Base-by-base conservation (phyloP, 148 eudicot species). In the Rhododendron ferrugineum region DNA sequence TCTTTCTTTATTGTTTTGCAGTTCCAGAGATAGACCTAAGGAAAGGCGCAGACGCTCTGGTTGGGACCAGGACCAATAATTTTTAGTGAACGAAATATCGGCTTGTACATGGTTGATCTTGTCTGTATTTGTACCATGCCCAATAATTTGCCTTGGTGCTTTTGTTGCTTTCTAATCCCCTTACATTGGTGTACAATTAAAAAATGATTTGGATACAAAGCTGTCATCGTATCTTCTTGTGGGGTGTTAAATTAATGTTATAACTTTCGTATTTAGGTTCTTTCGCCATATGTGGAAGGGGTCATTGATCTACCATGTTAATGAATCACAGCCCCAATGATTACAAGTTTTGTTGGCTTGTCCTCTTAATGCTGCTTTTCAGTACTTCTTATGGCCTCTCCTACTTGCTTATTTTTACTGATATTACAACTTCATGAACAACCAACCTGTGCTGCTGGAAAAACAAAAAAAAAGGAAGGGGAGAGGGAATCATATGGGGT, bases 11-110 rank as follows among this genome's bases (percentile, higher is more conserved):
- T 42, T 80, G 74, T 79, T 50, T 36, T 87, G 89, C 92, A 91
- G 95, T 72, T 87, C 92, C 28, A 90, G 91, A 85, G 97, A 95
- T 46, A 89, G 92, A 83, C 83, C 92, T 4, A 93, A 96, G 89
- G 99, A 96, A 88, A 94, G 99, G 85, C 89, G 95, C 78, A 93
- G 99, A 66, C 95, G 91, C 37, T 94, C 98, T 62, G 99, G 99
- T 23, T 96, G 99, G 99, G 99, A 96, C 91, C 90, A 95, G 99
- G 99, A 96, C 91, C 90, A 95, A 46, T 95, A 85, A 82, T 80
- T 52, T 79, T 5, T 28, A 16, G 56, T 40, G 72, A 76, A 28
- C 46, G 66, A 60, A 72, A 73, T 28, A 66, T 85, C 81, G 40
- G 86, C 80, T 85, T 81, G 88, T 86, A 81, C 30, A 83, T 22